Conservation (phyloP, 805 yeast genomes). For the Candida maltosa region DNA sequence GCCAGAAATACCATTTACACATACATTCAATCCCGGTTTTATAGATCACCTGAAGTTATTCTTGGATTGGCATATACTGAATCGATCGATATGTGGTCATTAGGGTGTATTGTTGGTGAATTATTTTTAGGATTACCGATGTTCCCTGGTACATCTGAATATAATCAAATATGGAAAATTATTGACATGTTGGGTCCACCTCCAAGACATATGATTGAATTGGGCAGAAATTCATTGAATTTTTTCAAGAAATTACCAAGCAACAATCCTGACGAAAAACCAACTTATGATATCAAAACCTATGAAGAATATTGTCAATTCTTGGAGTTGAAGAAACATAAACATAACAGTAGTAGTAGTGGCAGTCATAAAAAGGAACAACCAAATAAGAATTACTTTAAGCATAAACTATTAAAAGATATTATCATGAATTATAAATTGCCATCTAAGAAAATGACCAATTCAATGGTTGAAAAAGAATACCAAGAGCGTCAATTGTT, state of each 20-base stretch:
- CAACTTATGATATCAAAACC: conserved; percentile 28
- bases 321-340: conserved; percentile 22
- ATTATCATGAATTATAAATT: conserved; percentile 74
- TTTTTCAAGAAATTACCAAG: conserved; percentile 50
- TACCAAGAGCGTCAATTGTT: conserved; percentile 67
- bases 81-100: conserved; percentile 95
- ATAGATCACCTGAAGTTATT: conserved; percentile 92
- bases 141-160: conserved; percentile 93
- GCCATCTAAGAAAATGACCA: conserved; percentile 56
- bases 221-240: conserved; percentile 78
- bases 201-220: conserved; percentile 94
- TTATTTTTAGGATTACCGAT: conserved; percentile 86
- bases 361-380: conserved; percentile 46
- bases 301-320: conserved; percentile 35
- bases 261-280: conserved; percentile 20
- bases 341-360: conserved; percentile 19
- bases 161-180: conserved; percentile 81
- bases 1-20: conserved; percentile 87
- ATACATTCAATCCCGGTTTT: conserved; percentile 88
- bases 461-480: conserved; percentile 61
- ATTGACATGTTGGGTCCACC: conserved; percentile 82
- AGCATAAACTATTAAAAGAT: conserved; percentile 59
- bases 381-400: conserved; percentile 83
- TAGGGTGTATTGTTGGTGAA: conserved; percentile 91
- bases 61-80: conserved; percentile 89